A percentile compares a stretch with the other conserved stretches of the same genome.
These are phyloP conservation scores for Backusella mclennaniae DNA, from an alignment of 192 early-diverging fungal genomes.

Conservation along the genomic window DNA sequence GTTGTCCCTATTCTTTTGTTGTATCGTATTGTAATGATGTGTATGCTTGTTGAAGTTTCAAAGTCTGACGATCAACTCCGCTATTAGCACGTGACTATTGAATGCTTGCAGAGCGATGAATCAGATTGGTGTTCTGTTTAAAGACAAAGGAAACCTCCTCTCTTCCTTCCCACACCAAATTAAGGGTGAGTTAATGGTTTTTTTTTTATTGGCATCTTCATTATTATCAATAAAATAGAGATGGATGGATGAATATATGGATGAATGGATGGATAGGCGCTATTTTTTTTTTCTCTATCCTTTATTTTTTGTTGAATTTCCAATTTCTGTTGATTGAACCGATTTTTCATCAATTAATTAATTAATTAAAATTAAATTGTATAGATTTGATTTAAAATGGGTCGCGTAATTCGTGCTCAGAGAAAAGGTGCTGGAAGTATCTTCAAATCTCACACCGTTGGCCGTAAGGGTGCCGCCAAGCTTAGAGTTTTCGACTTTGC, in stretches of 20 bases:
- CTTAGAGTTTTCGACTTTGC: slow-evolving; percentile 92
- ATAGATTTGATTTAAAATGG: slow-evolving; percentile 63
- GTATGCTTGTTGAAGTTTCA: not conserved
- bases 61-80: not conserved
- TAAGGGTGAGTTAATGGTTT: not conserved
- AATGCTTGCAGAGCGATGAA: not conserved
- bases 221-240: not conserved
- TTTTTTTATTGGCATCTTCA: not conserved
- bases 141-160: not conserved
- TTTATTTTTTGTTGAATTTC: not conserved
- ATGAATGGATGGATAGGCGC: not conserved
- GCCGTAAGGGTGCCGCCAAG: slow-evolving; percentile 96
- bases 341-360: slow-evolving; percentile 2
- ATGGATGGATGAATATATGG: not conserved
- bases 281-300: not conserved
- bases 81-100: not conserved
- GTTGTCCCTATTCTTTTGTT: no score
- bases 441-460: slow-evolving; percentile 94
- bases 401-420: slow-evolving; percentile 99
- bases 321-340: slow-evolving; percentile 2
- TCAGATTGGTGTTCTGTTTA: not conserved
- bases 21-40: no score
- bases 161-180: slow-evolving; percentile 9
- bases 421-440: slow-evolving; percentile 95
- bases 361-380: not conserved